These are phyloP conservation scores for Pyronema domesticum DNA, from an alignment of 495 filamentous ascomycete genomes.

Conservation along the genomic window DNA sequence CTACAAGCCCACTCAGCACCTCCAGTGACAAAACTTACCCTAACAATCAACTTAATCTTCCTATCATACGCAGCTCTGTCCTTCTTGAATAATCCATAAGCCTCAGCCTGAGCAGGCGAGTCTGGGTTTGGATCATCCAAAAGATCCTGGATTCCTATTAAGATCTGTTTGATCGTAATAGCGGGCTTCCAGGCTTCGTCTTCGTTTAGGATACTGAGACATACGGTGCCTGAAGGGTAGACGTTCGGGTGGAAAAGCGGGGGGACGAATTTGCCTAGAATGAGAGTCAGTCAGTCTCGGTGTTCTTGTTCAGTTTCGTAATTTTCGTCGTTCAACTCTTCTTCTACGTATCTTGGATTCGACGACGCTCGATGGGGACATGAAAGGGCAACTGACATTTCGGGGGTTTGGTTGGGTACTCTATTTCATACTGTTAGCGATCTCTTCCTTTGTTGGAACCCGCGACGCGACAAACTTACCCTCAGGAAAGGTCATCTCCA, in stretches of 20 bases:
- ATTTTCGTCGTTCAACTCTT: not conserved
- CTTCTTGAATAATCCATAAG: constrained; percentile 92
- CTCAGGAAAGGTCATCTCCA: constrained; percentile 83
- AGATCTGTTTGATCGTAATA: constrained; percentile 93
- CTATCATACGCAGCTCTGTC: constrained; percentile 74
- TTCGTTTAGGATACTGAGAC: constrained; percentile 93
- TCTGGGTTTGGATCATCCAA: constrained; percentile 95
- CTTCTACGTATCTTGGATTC: not conserved
- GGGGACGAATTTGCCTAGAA: constrained; percentile 81
- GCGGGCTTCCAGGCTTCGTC: constrained; percentile 97
- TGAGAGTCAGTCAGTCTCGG: not conserved
- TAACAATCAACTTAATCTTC: constrained; percentile 66
- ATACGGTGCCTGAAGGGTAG: constrained; percentile 95
- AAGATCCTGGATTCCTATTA: constrained; percentile 87
- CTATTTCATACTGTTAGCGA: constrained; percentile 30
- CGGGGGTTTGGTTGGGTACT: constrained; percentile 96
- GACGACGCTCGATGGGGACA: not conserved
- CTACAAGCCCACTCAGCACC: not conserved
- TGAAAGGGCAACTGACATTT: constrained; percentile 52
- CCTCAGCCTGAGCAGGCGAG: constrained; percentile 89
- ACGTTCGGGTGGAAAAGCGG: constrained; percentile 98
- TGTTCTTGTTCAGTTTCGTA: not conserved
- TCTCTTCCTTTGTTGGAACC: not conserved
- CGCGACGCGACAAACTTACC: constrained; percentile 39
- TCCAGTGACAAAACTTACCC: constrained; percentile 7